Conservation (phyloP, 495 filamentous ascomycete genomes). For the Podospora conica region DNA sequence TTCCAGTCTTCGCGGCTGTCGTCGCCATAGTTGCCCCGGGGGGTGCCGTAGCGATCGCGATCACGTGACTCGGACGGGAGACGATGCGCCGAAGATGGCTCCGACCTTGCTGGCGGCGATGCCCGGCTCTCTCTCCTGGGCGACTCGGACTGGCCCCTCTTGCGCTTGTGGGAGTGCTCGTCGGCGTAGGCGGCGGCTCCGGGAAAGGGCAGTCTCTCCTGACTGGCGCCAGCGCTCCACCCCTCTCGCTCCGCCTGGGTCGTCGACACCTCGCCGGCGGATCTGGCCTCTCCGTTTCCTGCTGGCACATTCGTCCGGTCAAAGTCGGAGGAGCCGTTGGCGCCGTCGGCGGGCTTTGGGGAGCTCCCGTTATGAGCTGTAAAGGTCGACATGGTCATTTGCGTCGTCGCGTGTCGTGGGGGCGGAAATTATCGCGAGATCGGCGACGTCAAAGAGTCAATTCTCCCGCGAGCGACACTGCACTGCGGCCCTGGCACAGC, state of each 20-base stretch:
- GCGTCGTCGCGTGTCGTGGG: constrained; percentile 8
- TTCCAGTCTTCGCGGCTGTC: constrained; percentile 37
- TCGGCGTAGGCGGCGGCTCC: constrained; percentile 32
- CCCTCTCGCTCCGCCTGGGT: constrained; percentile 29
- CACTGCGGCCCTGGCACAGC: background rate
- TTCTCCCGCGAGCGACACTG: background rate
- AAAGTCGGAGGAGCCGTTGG: constrained; percentile 24
- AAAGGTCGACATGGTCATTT: constrained; percentile 41
- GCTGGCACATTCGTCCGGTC: constrained; percentile 23
- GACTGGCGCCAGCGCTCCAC: constrained; percentile 26
- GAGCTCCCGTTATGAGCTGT: constrained; percentile 46
- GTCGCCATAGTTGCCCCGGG: constrained; percentile 28
- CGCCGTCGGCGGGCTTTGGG: constrained; percentile 32
- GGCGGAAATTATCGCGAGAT: background rate
- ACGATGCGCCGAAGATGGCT: constrained; percentile 22
- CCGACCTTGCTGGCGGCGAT: constrained; percentile 21
- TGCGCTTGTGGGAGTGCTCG: constrained; percentile 48
- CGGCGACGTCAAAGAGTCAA: background rate
- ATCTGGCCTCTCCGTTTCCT: constrained; percentile 25
- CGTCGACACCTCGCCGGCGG: constrained; percentile 24
- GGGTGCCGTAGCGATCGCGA: constrained; percentile 35
- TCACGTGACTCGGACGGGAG: constrained; percentile 37
- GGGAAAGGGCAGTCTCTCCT: constrained; percentile 35
- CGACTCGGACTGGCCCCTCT: constrained; percentile 45
- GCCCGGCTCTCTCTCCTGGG: constrained; percentile 27